Evolutionary conservation across 331 rosid species (phyloP).

Genomic region (Acacia pycnantha): DNA sequence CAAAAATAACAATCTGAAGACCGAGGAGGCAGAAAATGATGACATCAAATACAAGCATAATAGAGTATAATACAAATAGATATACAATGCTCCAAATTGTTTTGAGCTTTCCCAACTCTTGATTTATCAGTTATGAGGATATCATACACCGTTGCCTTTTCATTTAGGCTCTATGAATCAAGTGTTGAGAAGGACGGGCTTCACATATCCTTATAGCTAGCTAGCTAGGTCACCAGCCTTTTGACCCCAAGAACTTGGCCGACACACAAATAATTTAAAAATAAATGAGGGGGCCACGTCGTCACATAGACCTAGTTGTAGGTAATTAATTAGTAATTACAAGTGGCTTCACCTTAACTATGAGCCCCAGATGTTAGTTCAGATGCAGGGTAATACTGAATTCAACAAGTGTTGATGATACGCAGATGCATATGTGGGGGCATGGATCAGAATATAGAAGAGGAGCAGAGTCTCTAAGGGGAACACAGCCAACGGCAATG

Average conservation of each 20-base stretch:
- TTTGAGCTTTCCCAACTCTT: background rate
- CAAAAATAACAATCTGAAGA: background rate
- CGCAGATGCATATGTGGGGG: conserved; percentile 97
- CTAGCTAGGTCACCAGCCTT: background rate
- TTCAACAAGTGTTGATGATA: background rate
- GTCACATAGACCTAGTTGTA: background rate
- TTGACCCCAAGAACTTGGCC: background rate
- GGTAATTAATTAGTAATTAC: background rate
- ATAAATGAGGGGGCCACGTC: conserved; percentile 10
- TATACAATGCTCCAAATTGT: background rate
- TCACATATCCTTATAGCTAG: background rate
- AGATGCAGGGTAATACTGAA: background rate
- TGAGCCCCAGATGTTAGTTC: background rate
- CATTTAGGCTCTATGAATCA: conserved; percentile 15
- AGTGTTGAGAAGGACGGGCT: conserved; percentile 23
- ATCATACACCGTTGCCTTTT: conserved; percentile 18
- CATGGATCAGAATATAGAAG: conserved; percentile 93
- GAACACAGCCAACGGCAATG: conserved; percentile 95
- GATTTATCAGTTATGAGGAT: conserved; percentile 23
- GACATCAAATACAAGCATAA: background rate
- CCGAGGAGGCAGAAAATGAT: background rate
- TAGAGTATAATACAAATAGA: background rate
- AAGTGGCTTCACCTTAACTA: background rate
- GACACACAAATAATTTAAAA: background rate
- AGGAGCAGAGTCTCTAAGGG: conserved; percentile 91